A percentile compares a stretch with the other conserved stretches of the same genome.
phyloP scores from a whole-genome alignment of 805 yeast genomes.

The Huiozyma naganishii region DNA sequence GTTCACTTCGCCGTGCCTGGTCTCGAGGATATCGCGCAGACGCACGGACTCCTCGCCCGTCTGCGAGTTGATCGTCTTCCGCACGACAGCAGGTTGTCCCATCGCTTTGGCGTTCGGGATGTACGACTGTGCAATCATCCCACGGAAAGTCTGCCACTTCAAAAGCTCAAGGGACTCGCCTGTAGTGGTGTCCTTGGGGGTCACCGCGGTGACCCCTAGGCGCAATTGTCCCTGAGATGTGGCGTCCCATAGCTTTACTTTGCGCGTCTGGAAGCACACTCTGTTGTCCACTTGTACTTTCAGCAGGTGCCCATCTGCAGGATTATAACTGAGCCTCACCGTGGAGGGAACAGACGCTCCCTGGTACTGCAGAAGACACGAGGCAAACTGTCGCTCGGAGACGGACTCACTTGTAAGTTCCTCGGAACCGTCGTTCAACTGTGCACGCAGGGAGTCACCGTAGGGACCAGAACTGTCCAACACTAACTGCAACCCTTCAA shows the following conservation, averaged over 20 bases:
- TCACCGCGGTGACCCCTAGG: conserved; percentile 45
- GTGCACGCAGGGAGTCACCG: conserved; percentile 46
- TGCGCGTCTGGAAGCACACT: conserved; percentile 55
- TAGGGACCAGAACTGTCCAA: conserved; percentile 41
- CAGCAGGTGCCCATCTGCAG: conserved; percentile 31
- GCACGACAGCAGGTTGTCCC: conserved; percentile 35
- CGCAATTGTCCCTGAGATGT: conserved; percentile 28
- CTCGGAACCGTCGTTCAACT: conserved; percentile 47
- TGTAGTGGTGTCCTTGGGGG: conserved; percentile 22
- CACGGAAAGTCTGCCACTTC: conserved; percentile 43
- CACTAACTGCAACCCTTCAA: conserved; percentile 54
- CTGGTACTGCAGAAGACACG: conserved; percentile 49
- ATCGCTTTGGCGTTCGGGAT: conserved; percentile 44
- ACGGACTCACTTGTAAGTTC: conserved; percentile 18
- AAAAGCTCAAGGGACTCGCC: conserved; percentile 58
- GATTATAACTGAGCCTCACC: conserved; percentile 50
- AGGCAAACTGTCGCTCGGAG: conserved; percentile 35
- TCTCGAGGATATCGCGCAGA: conserved; percentile 18
- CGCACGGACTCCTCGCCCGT: conserved; percentile 24
- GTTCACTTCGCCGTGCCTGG: conserved; percentile 12
- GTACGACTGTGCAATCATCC: conserved; percentile 41
- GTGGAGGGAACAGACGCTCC: conserved; percentile 63
- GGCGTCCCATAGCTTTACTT: conserved; percentile 30
- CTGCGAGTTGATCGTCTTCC: conserved; percentile 30
- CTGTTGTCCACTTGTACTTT: conserved; percentile 66